Evolutionary conservation across 106 monocot species (phyloP).

Genomic region (Allium cepa): DNA sequence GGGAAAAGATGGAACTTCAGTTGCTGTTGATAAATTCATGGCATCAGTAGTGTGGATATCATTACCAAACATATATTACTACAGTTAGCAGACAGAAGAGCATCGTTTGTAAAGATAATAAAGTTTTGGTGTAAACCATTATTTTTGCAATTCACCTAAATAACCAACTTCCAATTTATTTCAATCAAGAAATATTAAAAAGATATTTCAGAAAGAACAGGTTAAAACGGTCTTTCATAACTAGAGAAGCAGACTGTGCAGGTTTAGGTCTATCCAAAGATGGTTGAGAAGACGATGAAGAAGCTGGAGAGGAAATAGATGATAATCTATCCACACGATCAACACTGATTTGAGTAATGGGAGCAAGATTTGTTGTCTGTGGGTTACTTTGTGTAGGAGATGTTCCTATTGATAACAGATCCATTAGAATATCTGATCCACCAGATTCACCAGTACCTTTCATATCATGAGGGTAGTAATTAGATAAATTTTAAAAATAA

Average conservation of each 20-base stretch:
- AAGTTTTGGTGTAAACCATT: neutral
- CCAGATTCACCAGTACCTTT: slow-evolving; percentile 26
- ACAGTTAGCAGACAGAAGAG: no score
- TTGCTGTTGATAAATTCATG: slow-evolving; percentile 26
- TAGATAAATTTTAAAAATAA: no score
- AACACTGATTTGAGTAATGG: slow-evolving; percentile 19
- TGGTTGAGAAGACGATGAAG: slow-evolving; percentile 14
- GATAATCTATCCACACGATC: slow-evolving; percentile 20
- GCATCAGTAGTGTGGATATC: neutral
- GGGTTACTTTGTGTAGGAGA: no score
- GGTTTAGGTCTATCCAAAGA: neutral
- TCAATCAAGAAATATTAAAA: no score
- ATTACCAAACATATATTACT: neutral
- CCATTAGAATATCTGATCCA: slow-evolving; percentile 74
- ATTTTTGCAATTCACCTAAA: slow-evolving; percentile 1
- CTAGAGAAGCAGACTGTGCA: slow-evolving; percentile 15
- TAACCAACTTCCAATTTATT: no score
- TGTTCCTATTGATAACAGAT: slow-evolving; percentile 80
- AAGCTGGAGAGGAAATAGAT: slow-evolving; percentile 19
- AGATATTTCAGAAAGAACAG: no score
- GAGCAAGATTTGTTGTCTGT: slow-evolving; percentile 18
- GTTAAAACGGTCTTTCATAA: slow-evolving; percentile 1
- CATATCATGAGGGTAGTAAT: no score
- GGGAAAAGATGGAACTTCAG: slow-evolving; percentile 34
- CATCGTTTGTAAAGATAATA: no score